These are phyloP conservation scores for Pleomassaria siparia DNA, from an alignment of 2,329 filamentous ascomycete genomes.

Conservation along the genomic window DNA sequence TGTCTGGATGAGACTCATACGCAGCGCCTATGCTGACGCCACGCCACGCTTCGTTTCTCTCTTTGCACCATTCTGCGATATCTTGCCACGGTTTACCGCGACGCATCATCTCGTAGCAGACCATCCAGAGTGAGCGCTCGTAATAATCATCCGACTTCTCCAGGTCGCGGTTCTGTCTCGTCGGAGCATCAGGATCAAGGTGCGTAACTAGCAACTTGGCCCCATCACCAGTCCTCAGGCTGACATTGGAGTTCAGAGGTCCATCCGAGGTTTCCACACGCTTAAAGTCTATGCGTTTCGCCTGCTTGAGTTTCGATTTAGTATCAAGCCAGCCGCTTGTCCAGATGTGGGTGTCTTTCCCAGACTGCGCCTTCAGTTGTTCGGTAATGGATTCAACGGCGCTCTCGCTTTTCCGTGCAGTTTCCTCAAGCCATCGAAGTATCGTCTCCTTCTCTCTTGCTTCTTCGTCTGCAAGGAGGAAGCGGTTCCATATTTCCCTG, in stretches of 20 bases:
- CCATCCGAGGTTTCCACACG: conserved; percentile 58
- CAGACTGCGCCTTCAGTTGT: conserved; percentile 70
- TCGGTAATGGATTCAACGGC: conserved; percentile 75
- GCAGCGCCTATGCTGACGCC: conserved; percentile 78
- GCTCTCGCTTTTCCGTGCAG: conserved; percentile 66
- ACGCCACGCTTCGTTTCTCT: conserved; percentile 86
- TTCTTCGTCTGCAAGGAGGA: conserved; percentile 70
- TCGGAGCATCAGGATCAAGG: conserved; percentile 87
- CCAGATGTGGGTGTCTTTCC: conserved; percentile 66
- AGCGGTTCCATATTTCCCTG: conserved; percentile 69
- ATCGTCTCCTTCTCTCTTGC: conserved; percentile 79
- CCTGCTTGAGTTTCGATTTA: conserved; percentile 82
- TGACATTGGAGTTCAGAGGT: conserved; percentile 22
- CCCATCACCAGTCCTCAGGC: conserved; percentile 43
- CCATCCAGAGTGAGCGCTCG: conserved; percentile 87
- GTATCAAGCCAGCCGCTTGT: conserved; percentile 92
- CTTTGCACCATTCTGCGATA: conserved; percentile 82
- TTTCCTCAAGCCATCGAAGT: conserved; percentile 82
- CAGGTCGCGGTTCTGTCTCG: conserved; percentile 73
- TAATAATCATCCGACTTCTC: conserved; percentile 85
- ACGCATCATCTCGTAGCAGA: conserved; percentile 90
- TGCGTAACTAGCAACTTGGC: conserved; percentile 74
- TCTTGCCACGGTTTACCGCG: conserved; percentile 74
- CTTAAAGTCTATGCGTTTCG: too few species aligned
- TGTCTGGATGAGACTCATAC: conserved; percentile 51